Base-by-base conservation (phyloP, 495 filamentous ascomycete genomes). In the Staphylotrichum tortipilum region DNA sequence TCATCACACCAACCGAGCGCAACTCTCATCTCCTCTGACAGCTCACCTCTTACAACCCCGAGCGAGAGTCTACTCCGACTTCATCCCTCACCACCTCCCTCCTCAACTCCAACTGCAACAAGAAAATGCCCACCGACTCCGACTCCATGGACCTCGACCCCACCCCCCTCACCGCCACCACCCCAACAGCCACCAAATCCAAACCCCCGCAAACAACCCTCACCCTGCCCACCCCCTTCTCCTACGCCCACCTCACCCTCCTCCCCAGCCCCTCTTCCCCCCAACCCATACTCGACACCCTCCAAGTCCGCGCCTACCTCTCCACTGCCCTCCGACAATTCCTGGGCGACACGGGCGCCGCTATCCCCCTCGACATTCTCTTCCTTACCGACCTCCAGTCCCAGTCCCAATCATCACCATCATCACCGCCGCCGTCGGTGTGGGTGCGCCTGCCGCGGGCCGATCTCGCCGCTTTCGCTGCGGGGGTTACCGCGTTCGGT, bases 361-460 rank as follows among this genome's bases (percentile, higher is more conserved):
- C 83, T 1, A 88, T 95, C 18, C 70, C 84, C 1, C 66, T 95
- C 51, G 91, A 96, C 57, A 83, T 95, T 28, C 72, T 96, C 4
- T 18, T 7, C 80, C 85, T 85, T n/a, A n/a, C n/a, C 4, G 67
- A 76, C 7, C 73, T 63, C 1, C 52, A 62, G 1, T n/a, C n/a
- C n/a, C n/a, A n/a, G n/a, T n/a, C n/a, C n/a, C n/a, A n/a, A n/a
- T n/a, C n/a, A n/a, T n/a, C n/a, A n/a, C n/a, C n/a, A n/a, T n/a
- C n/a, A n/a, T n/a, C n/a, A n/a, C n/a, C n/a, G n/a, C n/a, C n/a
- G n/a, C n/a, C n/a, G n/a, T 69, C 78, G 12, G 76, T 76, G 28
- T 94, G 87, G 86, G 69, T 95, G 26, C 78, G 91, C 15, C 68
- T 95, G 1, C 86, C 90, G 0, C 61, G 78, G 35, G 75, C 78